Percentiles rank a stretch among this genome's conserved stretches.
Conservation (phyloP, 768 basidiomycete species). For the Xerocomellus chrysenteron region DNA sequence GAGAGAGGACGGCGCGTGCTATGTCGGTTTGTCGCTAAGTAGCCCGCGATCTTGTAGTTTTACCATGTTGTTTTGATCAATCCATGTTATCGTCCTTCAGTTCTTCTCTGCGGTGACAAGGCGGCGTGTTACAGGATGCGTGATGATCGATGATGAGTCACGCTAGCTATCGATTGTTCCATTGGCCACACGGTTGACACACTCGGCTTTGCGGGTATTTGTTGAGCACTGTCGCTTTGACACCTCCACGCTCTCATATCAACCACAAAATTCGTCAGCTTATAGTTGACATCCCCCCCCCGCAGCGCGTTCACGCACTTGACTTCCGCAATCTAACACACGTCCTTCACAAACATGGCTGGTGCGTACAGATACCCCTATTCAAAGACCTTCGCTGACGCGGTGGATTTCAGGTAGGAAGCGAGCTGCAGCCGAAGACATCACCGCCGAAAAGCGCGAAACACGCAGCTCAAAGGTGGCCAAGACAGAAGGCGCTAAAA, state of each 20-base stretch:
- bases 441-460: constrained; percentile 29
- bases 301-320: background rate
- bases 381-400: background rate
- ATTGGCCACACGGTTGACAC: constrained; percentile 3
- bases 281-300: background rate
- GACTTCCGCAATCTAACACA: background rate
- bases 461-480: constrained; percentile 52
- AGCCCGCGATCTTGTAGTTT: constrained; percentile 30
- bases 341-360: constrained; percentile 21
- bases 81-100: constrained; percentile 3
- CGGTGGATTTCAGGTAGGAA: constrained; percentile 38
- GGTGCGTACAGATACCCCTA: constrained; percentile 26
- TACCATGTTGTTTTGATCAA: constrained; percentile 29
- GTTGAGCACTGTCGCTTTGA: constrained; percentile 24
- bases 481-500: constrained; percentile 40
- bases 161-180: constrained; percentile 10
- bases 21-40: constrained; percentile 24
- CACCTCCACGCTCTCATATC: constrained; percentile 13
- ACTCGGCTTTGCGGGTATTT: constrained; percentile 26
- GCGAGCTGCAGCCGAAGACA: constrained; percentile 42
- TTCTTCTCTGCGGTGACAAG: constrained; percentile 4
- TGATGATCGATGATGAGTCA: constrained; percentile 36
- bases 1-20: constrained; percentile 12
- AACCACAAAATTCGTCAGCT: background rate
- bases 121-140: constrained; percentile 22